phyloP scores from a whole-genome alignment of 352 stramenopile genomes.

The Pythium phragmiticola region DNA sequence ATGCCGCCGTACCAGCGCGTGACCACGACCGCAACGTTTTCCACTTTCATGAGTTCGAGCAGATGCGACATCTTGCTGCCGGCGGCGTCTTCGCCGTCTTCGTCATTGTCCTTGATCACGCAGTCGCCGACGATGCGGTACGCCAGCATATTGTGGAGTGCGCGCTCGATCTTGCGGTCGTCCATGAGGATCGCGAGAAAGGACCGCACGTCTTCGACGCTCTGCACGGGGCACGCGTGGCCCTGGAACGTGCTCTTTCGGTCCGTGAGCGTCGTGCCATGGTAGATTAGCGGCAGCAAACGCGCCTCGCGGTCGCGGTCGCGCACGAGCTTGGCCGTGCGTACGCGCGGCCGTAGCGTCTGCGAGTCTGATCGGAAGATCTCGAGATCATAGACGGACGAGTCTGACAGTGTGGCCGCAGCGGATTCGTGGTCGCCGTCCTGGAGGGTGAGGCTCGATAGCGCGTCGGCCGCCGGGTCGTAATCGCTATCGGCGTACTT shows the following conservation, averaged over 20 bases:
- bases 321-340: conserved; percentile 54
- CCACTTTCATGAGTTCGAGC: conserved; percentile 72
- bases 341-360: conserved; percentile 61
- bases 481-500: conserved; percentile 54
- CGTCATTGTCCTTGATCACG: conserved; percentile 83
- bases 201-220: conserved; percentile 73
- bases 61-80: conserved; percentile 82
- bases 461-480: conserved; percentile 17
- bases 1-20: conserved; percentile 87
- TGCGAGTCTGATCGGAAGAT: conserved; percentile 55
- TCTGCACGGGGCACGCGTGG: conserved; percentile 56
- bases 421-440: conserved; percentile 16
- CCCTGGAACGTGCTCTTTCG: conserved; percentile 86
- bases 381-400: conserved; percentile 21
- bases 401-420: conserved; percentile 8
- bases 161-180: conserved; percentile 78
- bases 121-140: conserved; percentile 79
- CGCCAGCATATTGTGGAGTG: conserved; percentile 88
- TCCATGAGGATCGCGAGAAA: conserved; percentile 80
- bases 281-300: conserved; percentile 66
- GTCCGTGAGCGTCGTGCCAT: conserved; percentile 65
- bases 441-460: conserved; percentile 1
- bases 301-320: conserved; percentile 50
- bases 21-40: conserved; percentile 84
- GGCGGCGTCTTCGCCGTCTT: conserved; percentile 81